Conservation (phyloP, 1,284 basidiomycete species). For the Moesziomyces aphidis region DNA sequence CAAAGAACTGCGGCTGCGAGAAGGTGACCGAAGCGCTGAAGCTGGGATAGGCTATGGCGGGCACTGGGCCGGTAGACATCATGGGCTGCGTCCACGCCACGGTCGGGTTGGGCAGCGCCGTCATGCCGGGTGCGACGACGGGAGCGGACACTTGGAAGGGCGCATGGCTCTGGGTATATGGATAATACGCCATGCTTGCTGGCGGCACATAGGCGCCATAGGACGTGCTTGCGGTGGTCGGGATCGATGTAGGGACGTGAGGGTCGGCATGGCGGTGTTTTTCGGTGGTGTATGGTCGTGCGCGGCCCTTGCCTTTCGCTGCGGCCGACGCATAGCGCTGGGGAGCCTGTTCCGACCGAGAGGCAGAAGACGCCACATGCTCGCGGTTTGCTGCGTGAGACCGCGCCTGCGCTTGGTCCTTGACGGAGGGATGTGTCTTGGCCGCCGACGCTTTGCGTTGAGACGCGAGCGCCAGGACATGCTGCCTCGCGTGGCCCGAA, state of each 20-base stretch:
- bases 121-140: conserved; percentile 8
- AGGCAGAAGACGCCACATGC: not conserved
- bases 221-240: not conserved
- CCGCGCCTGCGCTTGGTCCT: too few species aligned
- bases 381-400: not conserved
- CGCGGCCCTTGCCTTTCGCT: conserved; percentile 34
- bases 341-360: not conserved
- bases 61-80: conserved; percentile 16
- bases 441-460: not conserved
- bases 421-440: too few species aligned
- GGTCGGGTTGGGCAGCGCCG: conserved; percentile 12
- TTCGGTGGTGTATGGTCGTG: not conserved
- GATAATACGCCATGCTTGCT: conserved; percentile 18
- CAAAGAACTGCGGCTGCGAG: conserved; percentile 38
- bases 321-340: not conserved
- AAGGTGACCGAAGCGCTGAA: conserved; percentile 40
- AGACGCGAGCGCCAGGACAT: not conserved
- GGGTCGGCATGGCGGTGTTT: not conserved
- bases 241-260: not conserved
- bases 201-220: conserved; percentile 2
- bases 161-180: conserved; percentile 14
- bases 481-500: not conserved
- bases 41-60: conserved; percentile 27
- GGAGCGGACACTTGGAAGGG: conserved; percentile 11
- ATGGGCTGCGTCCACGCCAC: conserved; percentile 35